Base-by-base conservation (phyloP, 1,284 basidiomycete genomes). In the Ceratobasidium sp. region DNA sequence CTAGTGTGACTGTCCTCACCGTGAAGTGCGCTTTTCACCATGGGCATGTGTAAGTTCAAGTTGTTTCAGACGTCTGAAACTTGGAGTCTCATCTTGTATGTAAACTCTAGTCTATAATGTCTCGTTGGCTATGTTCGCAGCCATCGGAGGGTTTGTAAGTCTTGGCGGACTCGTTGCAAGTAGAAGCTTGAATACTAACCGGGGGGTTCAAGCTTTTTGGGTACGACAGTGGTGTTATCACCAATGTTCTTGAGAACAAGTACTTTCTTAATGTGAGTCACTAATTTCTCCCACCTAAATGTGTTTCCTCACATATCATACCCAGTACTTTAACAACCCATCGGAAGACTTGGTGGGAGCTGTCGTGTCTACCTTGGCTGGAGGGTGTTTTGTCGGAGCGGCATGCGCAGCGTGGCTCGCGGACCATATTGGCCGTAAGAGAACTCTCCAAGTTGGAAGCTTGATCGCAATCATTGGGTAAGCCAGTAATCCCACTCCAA, bases 181-280 rank as follows among this genome's bases (percentile, higher is more conserved):
- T 34, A 32, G 5, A 7, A 32, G 8, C 31, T n/a, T 13, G 43
- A 29, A 15, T 6, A 47, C 31, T 25, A 17, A 29, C 25, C 34
- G 8, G 31, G 27, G 20, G 12, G 2, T 43, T 27, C 6, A 35
- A 62, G 58, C 45, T 62, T n/a, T 62, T 62, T 38, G 58, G 58
- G 22, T 62, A 62, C 45, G 58, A 62, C n/a, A 62, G 58, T 62
- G 58, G 58, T 62, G 58, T 62, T 22, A 62, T 62, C 45, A 62
- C 58, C n/a, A 62, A 62, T 20, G 58, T 62, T 25, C 32, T 62
- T 2, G 58, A 62, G 45, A 62, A 62, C 58, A 47, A 50, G 45
- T 62, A 62, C 58, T 62, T 62, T 32, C 45, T 62, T 4, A n/a
- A 20, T 25, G 58, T 50, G 38, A 25, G 45, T n/a, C 2, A 25